phyloP scores from a whole-genome alignment of 108 stramenopile genomes.

The Nitzschia putrida region DNA sequence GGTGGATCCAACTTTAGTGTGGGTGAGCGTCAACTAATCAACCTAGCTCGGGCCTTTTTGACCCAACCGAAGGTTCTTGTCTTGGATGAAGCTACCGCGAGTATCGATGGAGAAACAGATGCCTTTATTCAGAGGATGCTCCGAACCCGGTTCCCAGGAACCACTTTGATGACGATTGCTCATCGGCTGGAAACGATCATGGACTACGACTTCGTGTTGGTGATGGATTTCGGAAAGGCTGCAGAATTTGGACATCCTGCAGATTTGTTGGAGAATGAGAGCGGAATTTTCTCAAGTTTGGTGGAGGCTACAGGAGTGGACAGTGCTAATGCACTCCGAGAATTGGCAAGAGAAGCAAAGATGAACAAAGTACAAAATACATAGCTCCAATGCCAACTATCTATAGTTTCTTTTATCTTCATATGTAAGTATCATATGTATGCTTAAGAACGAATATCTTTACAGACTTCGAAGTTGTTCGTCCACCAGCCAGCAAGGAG shows the following conservation, averaged over 20 bases:
- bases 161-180: conserved; percentile 91
- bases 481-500: too few species aligned
- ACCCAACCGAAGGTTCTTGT: conserved; percentile 70
- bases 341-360: conserved; percentile 34
- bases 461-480: too few species aligned
- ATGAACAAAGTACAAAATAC: background rate
- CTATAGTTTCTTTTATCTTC: too few species aligned
- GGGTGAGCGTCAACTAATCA: conserved; percentile 90
- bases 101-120: conserved; percentile 83
- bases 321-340: conserved; percentile 58
- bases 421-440: too few species aligned
- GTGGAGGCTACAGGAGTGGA: conserved; percentile 81
- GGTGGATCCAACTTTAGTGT: conserved; percentile 87
- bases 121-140: conserved; percentile 88
- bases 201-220: conserved; percentile 92
- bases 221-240: conserved; percentile 85
- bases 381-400: too few species aligned
- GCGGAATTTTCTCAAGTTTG: conserved; percentile 76
- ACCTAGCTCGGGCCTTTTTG: conserved; percentile 89
- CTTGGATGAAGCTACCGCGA: conserved; percentile 80
- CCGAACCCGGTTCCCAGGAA: conserved; percentile 74
- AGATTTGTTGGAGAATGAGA: conserved; percentile 58
- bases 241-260: conserved; percentile 85
- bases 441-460: too few species aligned
- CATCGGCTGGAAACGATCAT: conserved; percentile 93